Conservation (phyloP, 139 green algal genomes). For the Tetraselmis chui region DNA sequence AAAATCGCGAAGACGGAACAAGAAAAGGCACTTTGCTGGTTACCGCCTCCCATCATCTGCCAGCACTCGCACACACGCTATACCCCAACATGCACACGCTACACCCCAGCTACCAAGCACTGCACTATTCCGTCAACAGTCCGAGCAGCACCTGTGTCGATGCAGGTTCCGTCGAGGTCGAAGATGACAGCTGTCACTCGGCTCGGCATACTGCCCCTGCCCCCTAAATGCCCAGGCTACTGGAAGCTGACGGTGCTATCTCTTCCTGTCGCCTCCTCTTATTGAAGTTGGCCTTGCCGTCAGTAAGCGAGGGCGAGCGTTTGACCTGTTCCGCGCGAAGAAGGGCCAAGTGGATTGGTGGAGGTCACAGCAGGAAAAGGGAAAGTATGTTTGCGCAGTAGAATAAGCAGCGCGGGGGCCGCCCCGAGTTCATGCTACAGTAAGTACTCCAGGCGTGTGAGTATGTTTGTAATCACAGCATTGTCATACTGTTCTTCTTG, state of each 20-base stretch:
- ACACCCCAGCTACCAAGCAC: background rate
- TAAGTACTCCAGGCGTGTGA: too few relatives aligned
- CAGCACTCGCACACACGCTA: background rate
- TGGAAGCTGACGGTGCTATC: background rate
- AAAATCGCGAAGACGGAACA: background rate
- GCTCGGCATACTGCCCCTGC: background rate
- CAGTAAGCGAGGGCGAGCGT: background rate
- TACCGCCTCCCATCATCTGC: too few relatives aligned
- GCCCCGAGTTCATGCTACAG: too few relatives aligned
- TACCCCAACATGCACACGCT: background rate
- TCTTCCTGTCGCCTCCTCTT: background rate
- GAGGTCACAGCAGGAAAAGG: background rate
- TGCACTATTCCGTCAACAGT: background rate
- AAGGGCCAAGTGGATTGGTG: too few relatives aligned
- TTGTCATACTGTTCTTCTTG: too few relatives aligned
- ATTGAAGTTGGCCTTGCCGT: background rate
- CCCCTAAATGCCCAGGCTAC: too few relatives aligned
- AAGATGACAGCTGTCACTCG: constrained; percentile 15
- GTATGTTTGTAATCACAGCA: too few relatives aligned
- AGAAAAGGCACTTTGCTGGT: background rate
- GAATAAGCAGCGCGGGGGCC: too few relatives aligned
- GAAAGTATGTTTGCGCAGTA: too few relatives aligned
- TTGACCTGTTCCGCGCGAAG: background rate
- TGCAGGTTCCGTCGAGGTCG: constrained; percentile 33
- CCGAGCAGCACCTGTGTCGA: constrained; percentile 20